These are phyloP conservation scores for Epithele typhae DNA, from an alignment of 768 basidiomycete species.

Conservation along the genomic window DNA sequence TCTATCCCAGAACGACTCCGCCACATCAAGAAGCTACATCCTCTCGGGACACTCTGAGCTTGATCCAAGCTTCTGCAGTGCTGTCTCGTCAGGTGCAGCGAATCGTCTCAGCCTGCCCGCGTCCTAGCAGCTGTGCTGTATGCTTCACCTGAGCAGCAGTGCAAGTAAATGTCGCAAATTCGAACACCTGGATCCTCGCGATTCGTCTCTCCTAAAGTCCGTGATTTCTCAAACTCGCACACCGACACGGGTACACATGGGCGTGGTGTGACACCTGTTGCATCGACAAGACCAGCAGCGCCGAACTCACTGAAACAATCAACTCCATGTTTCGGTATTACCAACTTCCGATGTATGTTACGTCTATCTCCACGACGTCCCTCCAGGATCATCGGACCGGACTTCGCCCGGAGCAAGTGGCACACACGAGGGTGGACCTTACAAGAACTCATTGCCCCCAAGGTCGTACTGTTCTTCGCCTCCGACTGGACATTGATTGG, in stretches of 20 bases:
- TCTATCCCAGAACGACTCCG: not conserved
- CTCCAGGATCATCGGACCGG: not conserved
- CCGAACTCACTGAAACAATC: not conserved
- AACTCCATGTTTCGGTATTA: not conserved
- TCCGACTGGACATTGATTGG: not conserved
- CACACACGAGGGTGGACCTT: not conserved
- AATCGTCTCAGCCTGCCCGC: too few relatives aligned
- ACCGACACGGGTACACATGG: not conserved
- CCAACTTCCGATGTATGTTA: not conserved
- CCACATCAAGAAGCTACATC: not conserved
- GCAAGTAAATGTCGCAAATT: too few relatives aligned
- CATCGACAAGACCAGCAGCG: not conserved
- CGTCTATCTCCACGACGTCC: not conserved
- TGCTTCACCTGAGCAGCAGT: too few relatives aligned
- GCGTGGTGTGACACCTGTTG: not conserved
- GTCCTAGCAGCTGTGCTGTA: too few relatives aligned
- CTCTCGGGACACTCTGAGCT: too few relatives aligned
- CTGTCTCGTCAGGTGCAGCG: too few relatives aligned
- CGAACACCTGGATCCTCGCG: not conserved
- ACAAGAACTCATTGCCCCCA: not conserved
- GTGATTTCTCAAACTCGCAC: not conserved
- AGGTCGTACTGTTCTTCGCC: not conserved
- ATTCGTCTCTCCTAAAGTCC: not conserved
- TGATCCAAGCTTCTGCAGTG: not conserved
- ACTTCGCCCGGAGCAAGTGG: not conserved